Base-by-base conservation (phyloP, 345 rosid genomes). In the Laguncularia racemosa region DNA sequence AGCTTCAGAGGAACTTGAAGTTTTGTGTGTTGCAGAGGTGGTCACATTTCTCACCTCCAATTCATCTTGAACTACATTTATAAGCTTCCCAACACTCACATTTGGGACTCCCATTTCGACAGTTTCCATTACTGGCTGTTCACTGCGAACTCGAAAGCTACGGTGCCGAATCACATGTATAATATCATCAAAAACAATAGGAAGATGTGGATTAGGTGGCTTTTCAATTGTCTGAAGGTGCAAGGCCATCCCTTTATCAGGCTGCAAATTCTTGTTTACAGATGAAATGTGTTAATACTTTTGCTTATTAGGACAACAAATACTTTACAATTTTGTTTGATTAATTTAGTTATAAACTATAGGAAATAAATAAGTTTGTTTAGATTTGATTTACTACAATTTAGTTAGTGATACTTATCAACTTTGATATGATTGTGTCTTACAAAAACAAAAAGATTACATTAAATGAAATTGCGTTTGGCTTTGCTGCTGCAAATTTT, bases 131-230 rank as follows among this genome's bases (percentile, higher is more conserved):
- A 76, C 85, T 21, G 88, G 92, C 69, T 85, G 95, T 67, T 89
- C 96, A 48, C 83, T 82, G 63, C 97, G 95, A 16, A 87, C 89
- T 48, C 86, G 86, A 72, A 76, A 89, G 67, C 96, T 93, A 69
- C 95, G 78, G 75, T 84, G 99, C 62, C 85, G 74, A 60, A 85
- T 80, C 20, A 87, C 97, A 71, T 89, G 96, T 78, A 93, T 86
- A 71, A 86, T 75, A 58, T 89, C 96, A 45, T 87, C 95, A 58
- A 82, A 89, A 45, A 75, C 91, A 18, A 84, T 76, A 67, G 83
- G 85, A 62, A 55, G 69, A 64, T 80, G 78, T 19, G 83, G 59
- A 48, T 69, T 55, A 67, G 52, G 59, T 15, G 79, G 67, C 59
- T 78, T 80, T 60, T 78, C 89, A 44, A 43, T 33, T 18, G 71